Base-by-base conservation (phyloP, 768 basidiomycete species). In the Podaxis mareebaensis region DNA sequence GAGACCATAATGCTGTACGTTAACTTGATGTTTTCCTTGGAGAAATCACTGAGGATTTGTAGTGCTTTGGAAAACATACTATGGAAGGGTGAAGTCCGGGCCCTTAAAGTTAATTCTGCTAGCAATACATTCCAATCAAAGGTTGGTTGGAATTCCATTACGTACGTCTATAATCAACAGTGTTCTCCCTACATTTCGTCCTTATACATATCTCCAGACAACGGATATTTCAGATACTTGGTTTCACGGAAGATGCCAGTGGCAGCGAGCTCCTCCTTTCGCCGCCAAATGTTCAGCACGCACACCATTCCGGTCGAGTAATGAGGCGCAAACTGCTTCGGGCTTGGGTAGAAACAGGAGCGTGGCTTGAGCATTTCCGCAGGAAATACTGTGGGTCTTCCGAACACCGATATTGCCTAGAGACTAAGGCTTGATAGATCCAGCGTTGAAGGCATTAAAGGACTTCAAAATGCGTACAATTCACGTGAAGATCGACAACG, bases 51-150 rank as follows among this genome's bases (percentile, higher is more conserved):
- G 30, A 67, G n/a, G 44, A 17, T 49, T 49, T 36, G 57, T 68
- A 92, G 92, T 63, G 83, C 91, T 61, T 76, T 94, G 40, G 88
- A 93, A 71, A 92, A 91, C 72, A 83, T 85, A 59, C 68, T 93
- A 24, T 93, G 90, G 90, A 85, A 80, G 69, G 86, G 85, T 38
- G 88, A 92, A 74, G 77, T 72, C 61, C 83, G 90, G 5, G 69
- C 78, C 51, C 78, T 91, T 12, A 84, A 84, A 15, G 79, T 88
- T 12, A 72, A 71, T 24, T 63, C 61, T 24, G 15, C 54, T 17
- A 80, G 89, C 12, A 71, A 74, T 26, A 79, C 77, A 2, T 92
- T 93, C 70, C 81, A 83, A 69, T 72, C 71, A 55, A 91, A 88
- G 69, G 72, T 92, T 6, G 92, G 91, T 11, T 91, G 89, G 88